These are phyloP conservation scores for Posidonia australis DNA, from an alignment of 106 monocot species.

Conservation along the genomic window DNA sequence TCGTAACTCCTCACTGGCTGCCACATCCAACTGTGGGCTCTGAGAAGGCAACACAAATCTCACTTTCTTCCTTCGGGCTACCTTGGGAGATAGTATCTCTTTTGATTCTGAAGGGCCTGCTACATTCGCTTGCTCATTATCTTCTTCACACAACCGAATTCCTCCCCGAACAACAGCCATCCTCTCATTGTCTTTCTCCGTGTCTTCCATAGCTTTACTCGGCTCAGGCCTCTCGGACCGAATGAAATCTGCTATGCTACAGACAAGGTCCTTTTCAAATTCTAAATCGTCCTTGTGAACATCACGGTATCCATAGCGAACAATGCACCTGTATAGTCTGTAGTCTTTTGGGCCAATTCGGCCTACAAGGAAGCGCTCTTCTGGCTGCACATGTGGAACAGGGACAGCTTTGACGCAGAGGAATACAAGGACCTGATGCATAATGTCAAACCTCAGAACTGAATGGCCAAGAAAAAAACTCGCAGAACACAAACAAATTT, in stretches of 20 bases:
- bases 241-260: slow-evolving; percentile 90
- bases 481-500: too few relatives aligned
- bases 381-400: slow-evolving; percentile 56
- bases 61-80: slow-evolving; percentile 37
- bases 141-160: slow-evolving; percentile 27
- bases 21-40: slow-evolving; percentile 37
- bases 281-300: slow-evolving; percentile 83
- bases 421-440: slow-evolving; percentile 82
- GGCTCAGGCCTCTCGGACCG: slow-evolving; percentile 28
- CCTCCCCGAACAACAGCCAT: slow-evolving; percentile 57
- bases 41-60: slow-evolving; percentile 71
- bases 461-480: too few relatives aligned
- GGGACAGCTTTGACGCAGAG: slow-evolving; percentile 86
- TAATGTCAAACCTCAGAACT: too few relatives aligned
- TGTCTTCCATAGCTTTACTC: slow-evolving; percentile 23
- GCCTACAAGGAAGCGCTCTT: slow-evolving; percentile 80
- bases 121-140: slow-evolving; percentile 4
- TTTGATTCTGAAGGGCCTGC: slow-evolving; percentile 32
- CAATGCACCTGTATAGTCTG: slow-evolving; percentile 81
- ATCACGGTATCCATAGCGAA: slow-evolving; percentile 88
- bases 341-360: slow-evolving; percentile 74
- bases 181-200: slow-evolving; percentile 34
- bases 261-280: slow-evolving; percentile 84
- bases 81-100: slow-evolving; percentile 52
- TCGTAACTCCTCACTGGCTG: slow-evolving; percentile 45